A percentile compares a stretch with the other conserved stretches of the same genome.
Evolutionary conservation across 768 basidiomycete genomes (phyloP).

Genomic region (Collybiopsis luxurians): DNA sequence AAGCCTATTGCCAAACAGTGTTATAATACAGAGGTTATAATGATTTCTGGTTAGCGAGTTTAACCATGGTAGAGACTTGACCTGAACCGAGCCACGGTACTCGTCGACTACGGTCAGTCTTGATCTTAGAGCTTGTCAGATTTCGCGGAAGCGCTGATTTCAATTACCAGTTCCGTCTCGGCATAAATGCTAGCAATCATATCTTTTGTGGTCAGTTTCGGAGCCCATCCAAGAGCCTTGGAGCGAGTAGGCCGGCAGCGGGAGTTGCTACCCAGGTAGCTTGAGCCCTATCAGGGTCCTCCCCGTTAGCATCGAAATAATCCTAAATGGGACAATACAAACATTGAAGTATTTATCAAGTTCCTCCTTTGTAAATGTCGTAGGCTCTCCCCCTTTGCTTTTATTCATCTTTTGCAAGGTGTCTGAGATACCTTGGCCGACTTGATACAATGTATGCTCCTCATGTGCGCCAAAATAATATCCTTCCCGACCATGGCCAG

Average conservation of each 20-base stretch:
- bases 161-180: slow-evolving; percentile 31
- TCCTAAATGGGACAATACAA: slow-evolving; percentile 13
- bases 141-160: slow-evolving; percentile 3
- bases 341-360: slow-evolving; percentile 38
- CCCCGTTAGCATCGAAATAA: too few species aligned
- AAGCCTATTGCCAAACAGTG: too few species aligned
- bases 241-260: slow-evolving; percentile 36
- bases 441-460: slow-evolving; percentile 42
- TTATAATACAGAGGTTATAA: too few species aligned
- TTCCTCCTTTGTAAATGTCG: slow-evolving; percentile 44
- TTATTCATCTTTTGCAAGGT: slow-evolving; percentile 36
- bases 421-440: slow-evolving; percentile 37
- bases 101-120: too few species aligned
- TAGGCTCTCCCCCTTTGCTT: slow-evolving; percentile 36
- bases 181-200: slow-evolving; percentile 38
- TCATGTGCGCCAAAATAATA: slow-evolving; percentile 54
- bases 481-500: slow-evolving; percentile 47
- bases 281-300: slow-evolving; percentile 23
- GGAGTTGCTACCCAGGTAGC: slow-evolving; percentile 35
- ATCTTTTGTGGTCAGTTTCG: slow-evolving; percentile 35
- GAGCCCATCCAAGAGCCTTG: slow-evolving; percentile 43
- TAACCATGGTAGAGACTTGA: too few species aligned
- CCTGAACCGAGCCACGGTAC: too few species aligned
- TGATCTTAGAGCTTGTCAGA: too few species aligned
- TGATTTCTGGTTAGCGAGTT: too few species aligned